Percentiles rank a stretch among this genome's conserved stretches.
Conservation (phyloP, 495 filamentous ascomycete genomes). For the Trichoderma asperelloides region DNA sequence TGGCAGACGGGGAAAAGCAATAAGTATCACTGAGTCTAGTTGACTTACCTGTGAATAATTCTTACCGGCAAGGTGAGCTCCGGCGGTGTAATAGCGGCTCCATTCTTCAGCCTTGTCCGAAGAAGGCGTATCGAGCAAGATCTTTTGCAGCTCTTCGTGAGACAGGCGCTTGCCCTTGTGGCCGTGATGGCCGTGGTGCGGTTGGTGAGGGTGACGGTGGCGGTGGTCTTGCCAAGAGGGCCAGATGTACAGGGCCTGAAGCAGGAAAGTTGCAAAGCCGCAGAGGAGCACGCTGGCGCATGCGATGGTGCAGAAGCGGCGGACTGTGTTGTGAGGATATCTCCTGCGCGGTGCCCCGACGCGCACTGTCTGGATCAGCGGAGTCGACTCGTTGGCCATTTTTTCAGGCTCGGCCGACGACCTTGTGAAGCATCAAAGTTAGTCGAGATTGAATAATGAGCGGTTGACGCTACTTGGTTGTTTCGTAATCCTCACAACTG, state of each 20-base stretch:
- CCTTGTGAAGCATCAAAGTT: not conserved
- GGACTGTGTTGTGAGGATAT: slow-evolving; percentile 59
- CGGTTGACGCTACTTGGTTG: not conserved
- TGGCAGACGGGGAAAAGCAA: too few relatives aligned
- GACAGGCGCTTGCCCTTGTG: slow-evolving; percentile 32
- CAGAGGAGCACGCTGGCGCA: slow-evolving; percentile 46
- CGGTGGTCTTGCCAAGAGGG: slow-evolving; percentile 31
- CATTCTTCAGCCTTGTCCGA: slow-evolving; percentile 63
- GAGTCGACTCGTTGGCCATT: slow-evolving; percentile 52
- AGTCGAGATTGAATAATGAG: not conserved
- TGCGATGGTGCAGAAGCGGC: slow-evolving; percentile 62
- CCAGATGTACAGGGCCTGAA: slow-evolving; percentile 38
- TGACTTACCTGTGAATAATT: slow-evolving; percentile 54
- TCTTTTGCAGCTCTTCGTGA: slow-evolving; percentile 58
- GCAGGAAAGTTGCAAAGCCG: slow-evolving; percentile 52
- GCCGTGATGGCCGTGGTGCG: slow-evolving; percentile 37
- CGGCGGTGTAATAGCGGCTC: slow-evolving; percentile 85
- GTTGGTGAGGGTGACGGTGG: slow-evolving; percentile 26
- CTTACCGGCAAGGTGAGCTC: slow-evolving; percentile 80
- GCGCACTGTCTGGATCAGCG: slow-evolving; percentile 50
- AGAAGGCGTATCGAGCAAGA: slow-evolving; percentile 64
- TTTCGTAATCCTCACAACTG: not conserved
- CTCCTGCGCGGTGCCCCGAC: slow-evolving; percentile 46
- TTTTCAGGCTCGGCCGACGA: slow-evolving; percentile 7
- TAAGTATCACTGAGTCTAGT: not conserved